Conservation (phyloP, 164 flowering plant species). For the Annona cherimola region DNA sequence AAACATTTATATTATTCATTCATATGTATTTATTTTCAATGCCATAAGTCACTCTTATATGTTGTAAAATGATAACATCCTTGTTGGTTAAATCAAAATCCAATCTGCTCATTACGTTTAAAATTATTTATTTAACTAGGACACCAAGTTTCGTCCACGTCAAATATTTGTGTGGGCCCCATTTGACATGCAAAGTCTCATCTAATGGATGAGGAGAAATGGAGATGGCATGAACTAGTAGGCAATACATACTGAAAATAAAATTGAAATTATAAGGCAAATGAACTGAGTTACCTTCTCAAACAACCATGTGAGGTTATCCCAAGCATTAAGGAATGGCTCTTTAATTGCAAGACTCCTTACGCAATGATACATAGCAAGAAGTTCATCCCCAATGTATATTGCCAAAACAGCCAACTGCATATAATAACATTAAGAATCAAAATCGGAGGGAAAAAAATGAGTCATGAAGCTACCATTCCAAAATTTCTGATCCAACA, state of each 20-base stretch:
- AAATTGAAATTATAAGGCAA: neutral
- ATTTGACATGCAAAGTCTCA: too few relatives aligned
- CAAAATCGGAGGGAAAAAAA: conserved; percentile 5
- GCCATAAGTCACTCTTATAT: too few relatives aligned
- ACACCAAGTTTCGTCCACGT: too few relatives aligned
- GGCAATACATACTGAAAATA: neutral
- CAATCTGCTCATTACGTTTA: too few relatives aligned
- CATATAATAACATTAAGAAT: conserved; percentile 13
- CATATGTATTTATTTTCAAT: too few relatives aligned
- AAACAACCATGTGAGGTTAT: conserved; percentile 63
- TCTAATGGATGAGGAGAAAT: neutral
- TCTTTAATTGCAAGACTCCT: conserved; percentile 80
- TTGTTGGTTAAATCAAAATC: too few relatives aligned
- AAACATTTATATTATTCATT: too few relatives aligned
- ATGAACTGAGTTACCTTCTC: conserved; percentile 45
- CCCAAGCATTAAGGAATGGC: conserved; percentile 84
- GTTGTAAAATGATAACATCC: too few relatives aligned
- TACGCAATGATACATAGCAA: conserved; percentile 71
- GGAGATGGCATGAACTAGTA: neutral
- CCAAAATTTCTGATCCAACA: neutral
- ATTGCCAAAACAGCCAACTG: conserved; percentile 85
- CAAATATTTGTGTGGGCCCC: too few relatives aligned
- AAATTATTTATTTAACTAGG: too few relatives aligned
- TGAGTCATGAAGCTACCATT: neutral
- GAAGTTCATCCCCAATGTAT: conserved; percentile 70